phyloP scores from a whole-genome alignment of 768 basidiomycete species.

The Phlebiopsis flavidoalba region DNA sequence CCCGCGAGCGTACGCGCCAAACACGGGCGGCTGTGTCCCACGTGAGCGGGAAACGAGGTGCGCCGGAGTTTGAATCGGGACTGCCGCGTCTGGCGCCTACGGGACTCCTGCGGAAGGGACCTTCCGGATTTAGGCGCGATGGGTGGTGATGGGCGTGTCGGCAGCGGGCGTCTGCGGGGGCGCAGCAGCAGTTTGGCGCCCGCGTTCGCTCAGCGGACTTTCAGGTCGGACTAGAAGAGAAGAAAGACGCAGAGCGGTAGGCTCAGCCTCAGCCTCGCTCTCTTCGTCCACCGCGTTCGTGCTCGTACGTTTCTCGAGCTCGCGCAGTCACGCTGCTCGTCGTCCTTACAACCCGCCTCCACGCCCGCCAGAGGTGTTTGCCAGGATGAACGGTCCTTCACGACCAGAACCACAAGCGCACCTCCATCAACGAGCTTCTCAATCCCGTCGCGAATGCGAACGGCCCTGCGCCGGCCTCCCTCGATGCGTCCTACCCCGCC shows the following conservation, averaged over 20 bases:
- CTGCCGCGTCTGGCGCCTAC: not conserved
- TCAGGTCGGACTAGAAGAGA: slow-evolving; percentile 10
- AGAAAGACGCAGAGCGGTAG: slow-evolving; percentile 9
- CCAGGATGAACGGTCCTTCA: slow-evolving; percentile 38
- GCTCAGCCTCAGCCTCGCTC: slow-evolving; percentile 4
- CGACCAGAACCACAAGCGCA: slow-evolving; percentile 40
- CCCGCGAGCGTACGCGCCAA: not conserved
- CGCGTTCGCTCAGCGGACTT: slow-evolving; percentile 10
- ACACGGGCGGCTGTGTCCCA: not conserved
- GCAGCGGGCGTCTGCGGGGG: not conserved
- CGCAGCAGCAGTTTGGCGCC: not conserved
- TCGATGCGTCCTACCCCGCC: slow-evolving; percentile 25
- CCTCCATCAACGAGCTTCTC: slow-evolving; percentile 45
- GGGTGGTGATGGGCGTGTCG: slow-evolving; percentile 6
- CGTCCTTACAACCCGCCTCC: slow-evolving; percentile 11
- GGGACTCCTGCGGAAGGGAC: not conserved
- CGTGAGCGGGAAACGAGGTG: not conserved
- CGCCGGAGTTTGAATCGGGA: slow-evolving; percentile 2
- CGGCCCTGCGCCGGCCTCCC: slow-evolving; percentile 23
- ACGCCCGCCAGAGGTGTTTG: slow-evolving; percentile 7
- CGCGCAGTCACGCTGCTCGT: slow-evolving; percentile 4
- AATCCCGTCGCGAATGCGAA: slow-evolving; percentile 36
- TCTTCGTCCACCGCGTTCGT: slow-evolving; percentile 4
- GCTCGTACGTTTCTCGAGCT: not conserved
- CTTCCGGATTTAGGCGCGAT: not conserved